Evolutionary conservation across 140 eudicot species (phyloP).

Genomic region (Flaveria floridana): DNA sequence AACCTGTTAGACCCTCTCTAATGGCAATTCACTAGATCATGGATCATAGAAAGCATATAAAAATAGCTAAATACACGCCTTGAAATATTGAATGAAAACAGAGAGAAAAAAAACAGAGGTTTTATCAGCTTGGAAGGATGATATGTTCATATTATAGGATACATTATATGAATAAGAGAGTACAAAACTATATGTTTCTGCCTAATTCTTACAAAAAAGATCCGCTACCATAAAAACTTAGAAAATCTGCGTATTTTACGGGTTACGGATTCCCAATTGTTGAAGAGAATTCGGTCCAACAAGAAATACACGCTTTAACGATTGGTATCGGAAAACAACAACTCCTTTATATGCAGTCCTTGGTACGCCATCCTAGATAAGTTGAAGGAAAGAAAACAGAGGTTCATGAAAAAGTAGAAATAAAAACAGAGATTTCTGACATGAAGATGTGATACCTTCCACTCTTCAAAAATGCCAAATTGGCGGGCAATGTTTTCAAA

Average conservation of each 20-base stretch:
- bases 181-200: conserved; percentile 13
- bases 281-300: conserved; percentile 70
- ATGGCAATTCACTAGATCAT: background rate
- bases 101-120: background rate
- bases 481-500: conserved; percentile 78
- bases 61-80: background rate
- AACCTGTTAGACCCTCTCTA: background rate
- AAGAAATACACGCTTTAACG: conserved; percentile 60
- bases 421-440: background rate
- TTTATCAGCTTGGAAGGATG: conserved; percentile 66
- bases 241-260: conserved; percentile 3
- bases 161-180: background rate
- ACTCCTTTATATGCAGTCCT: conserved; percentile 81
- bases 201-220: background rate
- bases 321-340: conserved; percentile 71
- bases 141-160: conserved; percentile 46
- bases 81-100: conserved; percentile 18
- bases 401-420: background rate
- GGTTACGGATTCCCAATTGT: conserved; percentile 51
- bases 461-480: conserved; percentile 95
- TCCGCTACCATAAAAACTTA: background rate
- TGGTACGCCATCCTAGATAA: conserved; percentile 76
- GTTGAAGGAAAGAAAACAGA: too few species aligned
- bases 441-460: conserved; percentile 67
- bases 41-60: background rate